Evolutionary conservation across 169 alveolate species (phyloP).

Genomic region (Eimeria falciformis): DNA sequence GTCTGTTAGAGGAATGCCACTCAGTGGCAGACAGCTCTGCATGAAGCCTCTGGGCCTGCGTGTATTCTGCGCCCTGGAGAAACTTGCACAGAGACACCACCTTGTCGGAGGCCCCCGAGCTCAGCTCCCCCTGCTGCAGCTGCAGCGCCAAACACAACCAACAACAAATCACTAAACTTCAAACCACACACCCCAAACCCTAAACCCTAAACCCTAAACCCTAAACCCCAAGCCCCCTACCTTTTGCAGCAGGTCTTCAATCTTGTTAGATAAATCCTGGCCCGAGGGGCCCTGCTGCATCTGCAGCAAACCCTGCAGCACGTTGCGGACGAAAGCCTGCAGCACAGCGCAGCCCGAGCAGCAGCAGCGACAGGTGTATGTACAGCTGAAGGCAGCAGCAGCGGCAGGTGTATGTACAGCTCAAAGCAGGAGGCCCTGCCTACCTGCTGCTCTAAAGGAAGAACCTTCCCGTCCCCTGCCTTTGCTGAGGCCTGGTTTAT

Average conservation of each 20-base stretch:
- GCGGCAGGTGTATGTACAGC: neutral
- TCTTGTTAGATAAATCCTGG: slow-evolving; percentile 16
- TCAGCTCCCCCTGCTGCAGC: slow-evolving; percentile 61
- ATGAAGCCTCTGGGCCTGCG: slow-evolving; percentile 68
- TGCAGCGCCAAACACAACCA: neutral
- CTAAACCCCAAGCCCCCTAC: slow-evolving; percentile 15
- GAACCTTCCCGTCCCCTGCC: neutral
- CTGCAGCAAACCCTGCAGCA: slow-evolving; percentile 14
- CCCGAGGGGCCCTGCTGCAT: slow-evolving; percentile 67
- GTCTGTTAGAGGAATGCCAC: slow-evolving; percentile 48
- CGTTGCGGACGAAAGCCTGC: slow-evolving; percentile 11
- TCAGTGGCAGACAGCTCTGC: slow-evolving; percentile 72
- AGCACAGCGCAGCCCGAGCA: neutral
- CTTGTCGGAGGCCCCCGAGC: slow-evolving; percentile 32
- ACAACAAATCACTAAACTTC: neutral
- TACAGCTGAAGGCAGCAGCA: neutral
- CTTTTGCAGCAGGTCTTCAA: slow-evolving; percentile 60
- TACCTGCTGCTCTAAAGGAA: slow-evolving; percentile 64
- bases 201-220: neutral
- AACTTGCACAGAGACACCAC: slow-evolving; percentile 42
- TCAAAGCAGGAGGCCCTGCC: slow-evolving; percentile 10
- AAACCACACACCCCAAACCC: slow-evolving; percentile 9
- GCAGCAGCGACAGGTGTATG: neutral
- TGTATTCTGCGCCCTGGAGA: neutral
- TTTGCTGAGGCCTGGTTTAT: slow-evolving; percentile 60